Evolutionary conservation across 371 early-diverging fungal genomes (phyloP).

Genomic region (Entomophthora muscae): DNA sequence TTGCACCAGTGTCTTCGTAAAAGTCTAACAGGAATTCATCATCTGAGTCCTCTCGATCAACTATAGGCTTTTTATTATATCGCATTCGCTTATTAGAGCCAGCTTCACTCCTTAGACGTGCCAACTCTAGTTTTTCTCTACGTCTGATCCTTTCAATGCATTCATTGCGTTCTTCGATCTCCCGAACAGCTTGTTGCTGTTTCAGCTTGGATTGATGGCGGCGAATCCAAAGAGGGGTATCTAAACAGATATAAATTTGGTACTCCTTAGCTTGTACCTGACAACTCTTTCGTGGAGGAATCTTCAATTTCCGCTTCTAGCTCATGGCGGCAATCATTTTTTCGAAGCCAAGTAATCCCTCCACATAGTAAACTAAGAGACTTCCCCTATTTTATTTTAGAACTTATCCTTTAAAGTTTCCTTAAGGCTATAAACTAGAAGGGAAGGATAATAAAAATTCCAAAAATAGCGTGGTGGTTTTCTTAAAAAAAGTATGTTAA

Average conservation of each 20-base stretch:
- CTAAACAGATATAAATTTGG: background rate
- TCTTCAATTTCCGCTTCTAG: background rate
- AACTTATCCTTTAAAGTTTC: conserved; percentile 26
- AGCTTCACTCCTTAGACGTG: conserved; percentile 9
- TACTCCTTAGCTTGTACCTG: background rate
- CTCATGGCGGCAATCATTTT: background rate
- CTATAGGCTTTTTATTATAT: no score
- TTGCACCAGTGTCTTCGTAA: background rate
- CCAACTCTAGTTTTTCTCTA: conserved; percentile 9
- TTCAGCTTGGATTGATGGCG: conserved; percentile 14
- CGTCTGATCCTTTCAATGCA: conserved; percentile 17
- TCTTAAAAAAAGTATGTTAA: background rate
- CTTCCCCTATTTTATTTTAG: conserved; percentile 38
- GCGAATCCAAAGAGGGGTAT: conserved; percentile 23
- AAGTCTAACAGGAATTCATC: background rate
- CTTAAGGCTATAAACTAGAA: conserved; percentile 44
- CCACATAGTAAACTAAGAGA: conserved; percentile 75
- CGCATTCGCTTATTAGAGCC: conserved; percentile 2
- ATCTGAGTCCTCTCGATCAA: background rate
- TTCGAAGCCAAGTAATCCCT: conserved; percentile 51
- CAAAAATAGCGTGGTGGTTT: background rate
- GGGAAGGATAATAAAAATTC: conserved; percentile 18
- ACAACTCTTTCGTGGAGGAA: background rate
- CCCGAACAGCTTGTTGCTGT: conserved; percentile 8
- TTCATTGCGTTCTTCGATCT: conserved; percentile 11